Evolutionary conservation across 2,329 filamentous ascomycete species (phyloP), one percentile per base, ranked within the genome.

Genomic region (Aspergillus sp.): DNA sequence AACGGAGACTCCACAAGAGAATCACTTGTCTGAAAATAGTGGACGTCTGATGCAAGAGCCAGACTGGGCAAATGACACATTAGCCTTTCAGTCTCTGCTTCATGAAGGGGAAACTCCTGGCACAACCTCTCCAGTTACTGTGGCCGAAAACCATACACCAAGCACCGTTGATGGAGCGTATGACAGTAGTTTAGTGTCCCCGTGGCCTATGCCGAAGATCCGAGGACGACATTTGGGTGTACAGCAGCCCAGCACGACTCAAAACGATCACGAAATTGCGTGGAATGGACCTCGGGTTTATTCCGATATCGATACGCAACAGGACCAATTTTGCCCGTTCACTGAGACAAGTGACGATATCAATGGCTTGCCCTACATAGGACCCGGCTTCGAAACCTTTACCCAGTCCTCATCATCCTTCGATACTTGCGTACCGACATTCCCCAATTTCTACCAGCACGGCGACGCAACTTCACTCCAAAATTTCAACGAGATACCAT

Each of bases 151-250:
- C 24, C 59, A 56, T 30, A 47, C 47, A 13, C 20, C 55, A 27
- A 24, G 6, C 19, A 34, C 22, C 9, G 41, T 50, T 11, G 47
- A 46, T 12, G 40, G 41, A 39, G 48, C 49, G 48, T 48, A 15
- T 42, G 27, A 33, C 9, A 47, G 46, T 15, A 15, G 19, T 37
- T 57, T 56, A 42, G 19, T 59, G 11, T 41, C 54, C 5, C 41
- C 58, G 2, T 64, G 63, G 58, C n/a, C 56, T 8, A 34, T 34
- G 9, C 13, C 48, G n/a, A 54, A 50, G 37, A 9, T 40, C 17
- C 58, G 51, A 46, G 4, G 34, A 11, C 15, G 34, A 11, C 15
- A 24, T 39, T 60, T 54, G 45, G 51, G 52, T 12, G n/a, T 49
- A 17, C 54, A 60, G 12, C 37, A n/a, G 19, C 44, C 51, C 27